These are phyloP conservation scores for Colletotrichum sp. DNA, from an alignment of 2,329 filamentous ascomycete genomes.

Conservation along the genomic window DNA sequence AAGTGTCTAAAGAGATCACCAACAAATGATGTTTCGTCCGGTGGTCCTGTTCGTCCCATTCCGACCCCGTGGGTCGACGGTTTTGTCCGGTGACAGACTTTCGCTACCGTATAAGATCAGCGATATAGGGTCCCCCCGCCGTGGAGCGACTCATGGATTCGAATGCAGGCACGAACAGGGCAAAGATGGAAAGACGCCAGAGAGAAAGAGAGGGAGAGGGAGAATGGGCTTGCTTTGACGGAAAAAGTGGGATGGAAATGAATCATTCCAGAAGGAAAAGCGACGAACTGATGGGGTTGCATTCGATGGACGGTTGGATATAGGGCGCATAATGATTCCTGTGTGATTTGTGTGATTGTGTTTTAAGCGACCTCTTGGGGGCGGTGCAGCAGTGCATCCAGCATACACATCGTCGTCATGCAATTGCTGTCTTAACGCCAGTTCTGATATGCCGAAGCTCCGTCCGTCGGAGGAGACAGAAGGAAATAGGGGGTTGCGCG, in stretches of 20 bases:
- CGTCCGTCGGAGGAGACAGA: not conserved
- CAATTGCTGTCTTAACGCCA: not conserved
- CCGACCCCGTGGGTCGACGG: not conserved
- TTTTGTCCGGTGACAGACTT: not conserved
- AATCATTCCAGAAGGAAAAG: not conserved
- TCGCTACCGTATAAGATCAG: not conserved
- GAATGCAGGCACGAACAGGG: not conserved
- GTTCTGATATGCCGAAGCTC: not conserved
- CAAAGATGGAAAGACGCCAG: not conserved
- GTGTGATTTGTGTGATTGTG: not conserved
- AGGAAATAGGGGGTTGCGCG: not conserved
- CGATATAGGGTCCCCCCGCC: not conserved
- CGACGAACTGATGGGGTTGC: slow-evolving; percentile 10
- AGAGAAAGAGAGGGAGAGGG: not conserved
- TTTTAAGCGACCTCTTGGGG: not conserved
- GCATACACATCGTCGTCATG: not conserved
- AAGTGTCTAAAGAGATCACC: not conserved
- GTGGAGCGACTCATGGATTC: not conserved
- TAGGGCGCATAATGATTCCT: not conserved
- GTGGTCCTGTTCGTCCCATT: not conserved
- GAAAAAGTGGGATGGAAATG: slow-evolving; percentile 12
- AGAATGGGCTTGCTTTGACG: not conserved
- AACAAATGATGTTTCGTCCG: not conserved
- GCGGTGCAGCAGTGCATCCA: not conserved
- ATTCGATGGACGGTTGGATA: not conserved